Conservation (phyloP, 177 flowering plant species). For the Vitis hybrid region DNA sequence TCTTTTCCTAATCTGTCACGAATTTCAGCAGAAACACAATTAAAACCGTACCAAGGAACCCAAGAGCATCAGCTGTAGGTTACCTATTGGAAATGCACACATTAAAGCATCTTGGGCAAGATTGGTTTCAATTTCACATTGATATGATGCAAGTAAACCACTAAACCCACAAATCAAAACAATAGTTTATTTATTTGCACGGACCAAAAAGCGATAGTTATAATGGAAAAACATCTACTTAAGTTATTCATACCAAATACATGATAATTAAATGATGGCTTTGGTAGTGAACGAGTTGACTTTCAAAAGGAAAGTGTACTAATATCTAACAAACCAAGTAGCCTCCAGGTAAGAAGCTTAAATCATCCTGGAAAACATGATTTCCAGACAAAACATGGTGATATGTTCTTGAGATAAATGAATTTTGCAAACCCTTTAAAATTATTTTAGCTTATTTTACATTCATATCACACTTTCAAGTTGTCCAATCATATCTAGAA, state of each 20-base stretch:
- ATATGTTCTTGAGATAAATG: not conserved
- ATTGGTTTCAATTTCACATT: too few species aligned
- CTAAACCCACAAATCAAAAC: not conserved
- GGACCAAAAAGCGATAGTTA: too few species aligned
- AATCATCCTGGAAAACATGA: not conserved
- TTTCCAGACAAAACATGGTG: not conserved
- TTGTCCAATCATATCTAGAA: too few species aligned
- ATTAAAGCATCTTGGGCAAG: too few species aligned
- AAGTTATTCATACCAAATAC: not conserved
- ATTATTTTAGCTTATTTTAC: not conserved
- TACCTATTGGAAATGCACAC: too few species aligned
- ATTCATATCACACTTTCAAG: not conserved
- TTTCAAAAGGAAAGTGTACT: not conserved
- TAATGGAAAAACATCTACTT: too few species aligned
- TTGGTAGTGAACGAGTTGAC: not conserved
- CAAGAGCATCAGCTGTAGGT: too few species aligned
- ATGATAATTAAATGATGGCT: not conserved
- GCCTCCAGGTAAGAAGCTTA: not conserved
- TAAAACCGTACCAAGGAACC: too few species aligned
- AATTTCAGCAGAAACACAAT: too few species aligned
- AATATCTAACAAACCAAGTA: not conserved
- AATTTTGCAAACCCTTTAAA: not conserved
- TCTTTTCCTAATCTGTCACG: too few species aligned
- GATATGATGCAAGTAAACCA: not conserved
- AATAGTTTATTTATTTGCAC: not conserved